These are phyloP conservation scores for Beta vulgaris DNA, from an alignment of 148 eudicot species.

Conservation along the genomic window DNA sequence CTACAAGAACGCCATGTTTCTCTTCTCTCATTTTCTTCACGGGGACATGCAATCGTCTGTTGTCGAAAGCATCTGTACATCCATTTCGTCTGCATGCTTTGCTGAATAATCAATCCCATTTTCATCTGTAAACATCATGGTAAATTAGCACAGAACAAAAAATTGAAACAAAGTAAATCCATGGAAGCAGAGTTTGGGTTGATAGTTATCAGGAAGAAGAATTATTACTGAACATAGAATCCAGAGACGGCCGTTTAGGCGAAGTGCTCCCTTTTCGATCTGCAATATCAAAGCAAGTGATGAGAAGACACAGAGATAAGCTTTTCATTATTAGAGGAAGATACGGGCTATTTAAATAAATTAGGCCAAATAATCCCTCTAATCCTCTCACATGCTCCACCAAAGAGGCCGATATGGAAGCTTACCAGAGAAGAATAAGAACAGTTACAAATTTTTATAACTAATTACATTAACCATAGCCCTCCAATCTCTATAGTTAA, in stretches of 20 bases:
- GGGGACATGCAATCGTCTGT: constrained; percentile 66
- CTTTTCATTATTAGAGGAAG: no score
- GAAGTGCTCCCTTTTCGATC: constrained; percentile 63
- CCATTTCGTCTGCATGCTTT: constrained; percentile 50
- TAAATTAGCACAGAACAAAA: not conserved
- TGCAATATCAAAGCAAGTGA: constrained; percentile 30
- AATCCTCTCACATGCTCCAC: no score
- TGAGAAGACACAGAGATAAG: not conserved
- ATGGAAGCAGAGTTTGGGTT: not conserved
- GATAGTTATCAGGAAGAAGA: constrained; percentile 8
- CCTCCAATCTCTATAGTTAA: no score
- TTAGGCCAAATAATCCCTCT: no score
- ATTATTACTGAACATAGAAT: constrained; percentile 50
- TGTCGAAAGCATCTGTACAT: constrained; percentile 61
- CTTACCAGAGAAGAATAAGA: no score
- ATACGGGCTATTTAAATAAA: no score
- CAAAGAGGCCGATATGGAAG: no score
- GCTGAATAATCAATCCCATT: constrained; percentile 36
- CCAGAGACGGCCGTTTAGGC: constrained; percentile 55
- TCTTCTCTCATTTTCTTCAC: constrained; percentile 20
- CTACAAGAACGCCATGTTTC: constrained; percentile 8
- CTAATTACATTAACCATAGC: no score
- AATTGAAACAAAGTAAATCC: not conserved
- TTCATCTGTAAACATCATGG: constrained; percentile 38
- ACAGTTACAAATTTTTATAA: no score